Percentiles rank a stretch among this genome's conserved stretches.
phyloP scores from a whole-genome alignment of 495 filamentous ascomycete species.

The Trichoderma gamsii region DNA sequence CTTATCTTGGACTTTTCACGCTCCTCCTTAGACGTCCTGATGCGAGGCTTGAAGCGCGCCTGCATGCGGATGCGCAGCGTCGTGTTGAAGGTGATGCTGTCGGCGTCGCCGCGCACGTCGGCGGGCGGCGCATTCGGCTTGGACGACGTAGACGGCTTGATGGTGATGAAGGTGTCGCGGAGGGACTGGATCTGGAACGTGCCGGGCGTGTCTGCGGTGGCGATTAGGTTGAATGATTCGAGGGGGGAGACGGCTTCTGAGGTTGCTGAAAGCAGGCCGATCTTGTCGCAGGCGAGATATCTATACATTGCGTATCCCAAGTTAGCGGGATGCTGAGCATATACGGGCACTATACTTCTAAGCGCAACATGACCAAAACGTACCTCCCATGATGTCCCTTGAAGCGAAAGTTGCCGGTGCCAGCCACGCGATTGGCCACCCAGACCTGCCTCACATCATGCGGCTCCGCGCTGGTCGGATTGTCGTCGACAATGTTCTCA shows the following conservation, averaged over 20 bases:
- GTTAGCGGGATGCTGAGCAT: background rate
- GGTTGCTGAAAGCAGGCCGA: constrained; percentile 69
- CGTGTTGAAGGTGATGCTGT: constrained; percentile 63
- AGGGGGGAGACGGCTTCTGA: constrained; percentile 73
- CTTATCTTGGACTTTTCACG: constrained; percentile 81
- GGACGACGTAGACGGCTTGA: constrained; percentile 37
- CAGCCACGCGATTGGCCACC: constrained; percentile 79
- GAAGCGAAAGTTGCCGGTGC: constrained; percentile 73
- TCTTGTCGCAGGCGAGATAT: constrained; percentile 76
- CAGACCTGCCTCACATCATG: constrained; percentile 94
- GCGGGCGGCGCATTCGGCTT: constrained; percentile 21
- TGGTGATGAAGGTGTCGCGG: constrained; percentile 54
- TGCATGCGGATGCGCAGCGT: constrained; percentile 87
- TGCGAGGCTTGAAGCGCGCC: constrained; percentile 79
- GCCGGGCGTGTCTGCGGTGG: constrained; percentile 55
- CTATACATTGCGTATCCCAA: constrained; percentile 24
- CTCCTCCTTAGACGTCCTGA: constrained; percentile 69
- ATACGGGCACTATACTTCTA: too few species aligned
- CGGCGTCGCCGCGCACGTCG: constrained; percentile 75
- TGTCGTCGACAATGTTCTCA: constrained; percentile 76
- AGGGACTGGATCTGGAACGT: constrained; percentile 65
- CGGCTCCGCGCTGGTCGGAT: constrained; percentile 77
- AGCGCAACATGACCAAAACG: constrained; percentile 21
- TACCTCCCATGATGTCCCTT: constrained; percentile 84
- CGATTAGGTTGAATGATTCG: constrained; percentile 72